A percentile compares a stretch with the other conserved stretches of the same genome.
phyloP scores from a whole-genome alignment of 805 yeast species.

The Suhomyces xylopsoci region DNA sequence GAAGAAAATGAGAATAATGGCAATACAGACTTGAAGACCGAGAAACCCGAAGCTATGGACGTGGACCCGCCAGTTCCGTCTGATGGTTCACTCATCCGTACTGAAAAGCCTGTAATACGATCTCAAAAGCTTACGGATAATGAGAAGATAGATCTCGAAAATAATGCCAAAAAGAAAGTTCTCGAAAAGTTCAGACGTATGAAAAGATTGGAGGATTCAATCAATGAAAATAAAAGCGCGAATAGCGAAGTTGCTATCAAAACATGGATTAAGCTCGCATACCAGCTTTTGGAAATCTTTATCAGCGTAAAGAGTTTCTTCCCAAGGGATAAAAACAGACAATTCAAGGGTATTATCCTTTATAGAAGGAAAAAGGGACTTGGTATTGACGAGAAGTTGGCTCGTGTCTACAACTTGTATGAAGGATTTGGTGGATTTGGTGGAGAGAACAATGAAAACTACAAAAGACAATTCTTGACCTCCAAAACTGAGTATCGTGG shows the following conservation, averaged over 20 bases:
- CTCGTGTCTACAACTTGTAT: conserved; percentile 61
- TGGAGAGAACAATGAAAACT: conserved; percentile 17
- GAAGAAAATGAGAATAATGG: conserved; percentile 13
- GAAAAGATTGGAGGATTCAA: conserved; percentile 43
- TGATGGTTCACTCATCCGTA: conserved; percentile 11
- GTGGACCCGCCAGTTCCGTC: conserved; percentile 4
- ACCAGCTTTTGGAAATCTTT: conserved; percentile 80
- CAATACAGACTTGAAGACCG: conserved; percentile 21
- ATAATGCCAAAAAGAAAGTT: conserved; percentile 55
- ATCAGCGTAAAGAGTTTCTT: conserved; percentile 75
- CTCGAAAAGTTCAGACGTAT: conserved; percentile 54
- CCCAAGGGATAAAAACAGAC: conserved; percentile 68
- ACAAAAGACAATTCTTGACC: conserved; percentile 35
- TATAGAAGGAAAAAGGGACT: conserved; percentile 59
- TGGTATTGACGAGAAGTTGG: conserved; percentile 70
- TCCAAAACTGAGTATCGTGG: conserved; percentile 70
- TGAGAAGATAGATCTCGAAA: conserved; percentile 55
- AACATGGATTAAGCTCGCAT: conserved; percentile 81
- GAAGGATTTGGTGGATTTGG: conserved; percentile 43
- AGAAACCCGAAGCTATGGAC: conserved; percentile 13
- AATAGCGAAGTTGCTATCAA: conserved; percentile 56
- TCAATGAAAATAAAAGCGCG: conserved; percentile 13
- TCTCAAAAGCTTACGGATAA: conserved; percentile 30
- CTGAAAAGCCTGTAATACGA: conserved; percentile 5
- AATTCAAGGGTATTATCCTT: conserved; percentile 63